Conservation (phyloP, 306 rosid species). For the Hippophae gyantsensis region DNA sequence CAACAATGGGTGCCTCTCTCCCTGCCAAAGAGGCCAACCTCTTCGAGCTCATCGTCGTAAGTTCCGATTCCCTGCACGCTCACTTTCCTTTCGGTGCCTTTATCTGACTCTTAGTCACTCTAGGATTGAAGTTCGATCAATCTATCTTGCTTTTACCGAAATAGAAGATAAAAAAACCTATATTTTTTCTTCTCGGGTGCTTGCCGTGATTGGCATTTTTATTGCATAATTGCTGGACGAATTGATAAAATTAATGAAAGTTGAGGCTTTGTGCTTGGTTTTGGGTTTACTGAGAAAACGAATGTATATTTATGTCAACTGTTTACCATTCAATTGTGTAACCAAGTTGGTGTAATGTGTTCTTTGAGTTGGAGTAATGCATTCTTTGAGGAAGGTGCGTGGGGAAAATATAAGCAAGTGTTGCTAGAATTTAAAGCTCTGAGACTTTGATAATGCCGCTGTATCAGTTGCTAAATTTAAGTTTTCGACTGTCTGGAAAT, state of each 20-base stretch:
- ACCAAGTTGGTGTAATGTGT: not conserved
- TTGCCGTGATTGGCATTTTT: not conserved
- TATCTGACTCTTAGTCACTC: constrained; percentile 5
- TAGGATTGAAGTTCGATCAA: constrained; percentile 24
- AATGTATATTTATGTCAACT: not conserved
- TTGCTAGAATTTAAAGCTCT: not conserved
- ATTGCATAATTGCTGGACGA: constrained; percentile 6
- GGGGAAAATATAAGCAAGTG: not conserved
- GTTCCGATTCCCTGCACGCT: constrained; percentile 28
- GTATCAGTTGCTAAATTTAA: not conserved
- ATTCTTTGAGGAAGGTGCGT: not conserved
- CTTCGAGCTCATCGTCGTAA: constrained; percentile 98
- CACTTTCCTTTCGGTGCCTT: not conserved
- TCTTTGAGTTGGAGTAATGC: not conserved
- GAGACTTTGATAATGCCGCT: not conserved
- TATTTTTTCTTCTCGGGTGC: not conserved
- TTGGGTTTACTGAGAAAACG: not conserved
- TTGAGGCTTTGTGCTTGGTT: constrained; percentile 5
- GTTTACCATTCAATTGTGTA: constrained; percentile 2
- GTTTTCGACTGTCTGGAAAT: not conserved
- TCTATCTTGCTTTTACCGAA: not conserved
- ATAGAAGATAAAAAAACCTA: constrained; percentile 15
- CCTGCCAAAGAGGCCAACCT: constrained; percentile 91
- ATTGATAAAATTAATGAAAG: not conserved
- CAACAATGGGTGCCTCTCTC: constrained; percentile 85